These are phyloP conservation scores for Alternaria arborescens DNA, from an alignment of 2,329 filamentous ascomycete species.

Conservation along the genomic window DNA sequence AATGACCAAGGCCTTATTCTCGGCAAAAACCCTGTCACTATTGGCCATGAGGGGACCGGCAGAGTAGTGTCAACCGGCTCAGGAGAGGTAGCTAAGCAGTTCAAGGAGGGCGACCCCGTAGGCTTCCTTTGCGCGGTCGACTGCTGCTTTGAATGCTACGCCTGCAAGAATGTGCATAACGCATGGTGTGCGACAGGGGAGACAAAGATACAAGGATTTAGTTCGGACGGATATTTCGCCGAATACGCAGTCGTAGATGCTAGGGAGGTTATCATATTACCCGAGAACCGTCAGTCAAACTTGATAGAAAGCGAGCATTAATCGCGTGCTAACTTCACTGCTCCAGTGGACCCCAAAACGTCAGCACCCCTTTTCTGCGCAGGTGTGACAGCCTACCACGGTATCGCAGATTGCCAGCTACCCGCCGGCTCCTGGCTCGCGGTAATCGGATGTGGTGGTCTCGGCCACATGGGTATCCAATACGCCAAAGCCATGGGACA, in stretches of 20 bases:
- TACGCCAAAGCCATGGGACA: constrained; percentile 47
- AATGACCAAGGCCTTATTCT: constrained; percentile 46
- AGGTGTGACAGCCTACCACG: constrained; percentile 43
- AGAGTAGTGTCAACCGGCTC: constrained; percentile 37
- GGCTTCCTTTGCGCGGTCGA: constrained; percentile 46
- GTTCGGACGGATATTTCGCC: constrained; percentile 40
- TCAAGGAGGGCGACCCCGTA: constrained; percentile 44
- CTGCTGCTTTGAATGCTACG: constrained; percentile 45
- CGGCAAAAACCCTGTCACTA: constrained; percentile 43
- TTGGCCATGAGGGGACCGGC: constrained; percentile 46
- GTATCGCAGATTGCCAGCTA: constrained; percentile 40
- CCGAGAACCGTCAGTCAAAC: constrained; percentile 31
- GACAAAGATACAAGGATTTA: constrained; percentile 44
- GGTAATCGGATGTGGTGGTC: constrained; percentile 41
- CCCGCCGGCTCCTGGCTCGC: constrained; percentile 42
- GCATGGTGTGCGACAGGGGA: constrained; percentile 40
- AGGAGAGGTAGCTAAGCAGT: constrained; percentile 33
- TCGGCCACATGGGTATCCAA: constrained; percentile 45
- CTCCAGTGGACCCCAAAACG: constrained; percentile 35
- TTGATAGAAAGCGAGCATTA: background rate
- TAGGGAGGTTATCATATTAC: constrained; percentile 39
- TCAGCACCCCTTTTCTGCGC: constrained; percentile 45
- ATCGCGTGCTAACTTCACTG: constrained; percentile 3
- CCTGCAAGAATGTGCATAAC: constrained; percentile 43
- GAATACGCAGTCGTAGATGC: constrained; percentile 45